These are phyloP conservation scores for Platanthera guangdongensis DNA, from an alignment of 106 monocot genomes.

Conservation along the genomic window DNA sequence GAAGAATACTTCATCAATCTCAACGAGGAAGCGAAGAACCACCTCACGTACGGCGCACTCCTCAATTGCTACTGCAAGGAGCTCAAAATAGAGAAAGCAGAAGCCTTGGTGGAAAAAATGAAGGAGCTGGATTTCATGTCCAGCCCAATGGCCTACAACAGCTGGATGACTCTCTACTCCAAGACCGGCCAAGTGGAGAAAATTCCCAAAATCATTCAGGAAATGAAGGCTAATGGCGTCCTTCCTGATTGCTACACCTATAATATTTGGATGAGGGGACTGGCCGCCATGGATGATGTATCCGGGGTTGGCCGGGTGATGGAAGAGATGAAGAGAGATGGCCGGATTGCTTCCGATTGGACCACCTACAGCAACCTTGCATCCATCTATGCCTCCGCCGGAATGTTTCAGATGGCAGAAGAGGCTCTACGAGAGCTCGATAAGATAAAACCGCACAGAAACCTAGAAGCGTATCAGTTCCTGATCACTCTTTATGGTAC, in stretches of 20 bases:
- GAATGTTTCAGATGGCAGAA: constrained; percentile 80
- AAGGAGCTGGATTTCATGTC: constrained; percentile 41
- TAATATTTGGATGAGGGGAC: constrained; percentile 93
- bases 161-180: constrained; percentile 84
- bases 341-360: constrained; percentile 78
- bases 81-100: constrained; percentile 70
- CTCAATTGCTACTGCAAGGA: constrained; percentile 98
- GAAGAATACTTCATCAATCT: constrained; percentile 89
- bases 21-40: constrained; percentile 74
- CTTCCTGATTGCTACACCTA: constrained; percentile 80
- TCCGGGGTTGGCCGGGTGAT: constrained; percentile 78
- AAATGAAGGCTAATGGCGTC: constrained; percentile 82
- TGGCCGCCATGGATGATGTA: constrained; percentile 63
- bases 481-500: constrained; percentile 79
- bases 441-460: constrained; percentile 34
- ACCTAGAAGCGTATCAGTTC: constrained; percentile 82
- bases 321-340: constrained; percentile 98
- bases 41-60: constrained; percentile 76
- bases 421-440: constrained; percentile 83
- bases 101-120: constrained; percentile 90
- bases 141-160: constrained; percentile 5
- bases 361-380: constrained; percentile 92
- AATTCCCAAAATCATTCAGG: constrained; percentile 67
- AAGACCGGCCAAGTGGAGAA: constrained; percentile 60
- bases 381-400: constrained; percentile 77